Conservation (phyloP, 805 yeast species). For the Cyberlindnera meyerae region DNA sequence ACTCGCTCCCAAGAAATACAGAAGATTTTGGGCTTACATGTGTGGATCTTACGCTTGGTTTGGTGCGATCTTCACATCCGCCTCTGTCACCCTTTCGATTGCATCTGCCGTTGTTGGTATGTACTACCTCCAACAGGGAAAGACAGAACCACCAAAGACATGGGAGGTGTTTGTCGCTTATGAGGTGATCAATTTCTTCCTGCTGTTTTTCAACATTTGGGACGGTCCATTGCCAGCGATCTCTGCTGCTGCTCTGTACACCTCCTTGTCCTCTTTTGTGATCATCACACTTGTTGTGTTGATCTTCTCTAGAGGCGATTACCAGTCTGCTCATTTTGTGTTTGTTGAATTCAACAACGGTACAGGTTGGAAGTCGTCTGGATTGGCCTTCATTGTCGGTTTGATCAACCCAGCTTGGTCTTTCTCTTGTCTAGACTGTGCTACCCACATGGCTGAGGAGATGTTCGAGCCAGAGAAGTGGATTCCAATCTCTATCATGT, state of each 20-base stretch:
- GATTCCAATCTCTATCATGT: constrained; percentile 57
- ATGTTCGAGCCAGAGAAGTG: constrained; percentile 45
- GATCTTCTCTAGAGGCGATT: constrained; percentile 47
- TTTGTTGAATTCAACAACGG: constrained; percentile 48
- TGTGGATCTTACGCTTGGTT: constrained; percentile 62
- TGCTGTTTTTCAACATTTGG: constrained; percentile 45
- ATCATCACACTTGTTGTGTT: constrained; percentile 50
- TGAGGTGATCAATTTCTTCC: constrained; percentile 39
- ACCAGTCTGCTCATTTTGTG: constrained; percentile 47
- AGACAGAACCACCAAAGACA: constrained; percentile 33
- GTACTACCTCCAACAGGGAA: constrained; percentile 32
- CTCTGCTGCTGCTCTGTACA: constrained; percentile 45
- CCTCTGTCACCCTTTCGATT: constrained; percentile 52
- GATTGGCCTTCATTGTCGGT: constrained; percentile 63
- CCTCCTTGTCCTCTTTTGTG: constrained; percentile 47
- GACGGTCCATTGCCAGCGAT: constrained; percentile 46
- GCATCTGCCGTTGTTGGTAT: constrained; percentile 51
- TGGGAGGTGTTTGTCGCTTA: constrained; percentile 57
- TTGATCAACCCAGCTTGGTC: constrained; percentile 67
- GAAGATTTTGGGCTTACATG: constrained; percentile 41
- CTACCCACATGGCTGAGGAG: constrained; percentile 71
- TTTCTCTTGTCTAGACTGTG: constrained; percentile 63
- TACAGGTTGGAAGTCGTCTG: constrained; percentile 58
- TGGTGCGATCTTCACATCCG: constrained; percentile 59
- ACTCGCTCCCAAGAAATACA: constrained; percentile 40